Evolutionary conservation across 2,329 filamentous ascomycete genomes (phyloP).

Genomic region (Ascochyta rabiei): DNA sequence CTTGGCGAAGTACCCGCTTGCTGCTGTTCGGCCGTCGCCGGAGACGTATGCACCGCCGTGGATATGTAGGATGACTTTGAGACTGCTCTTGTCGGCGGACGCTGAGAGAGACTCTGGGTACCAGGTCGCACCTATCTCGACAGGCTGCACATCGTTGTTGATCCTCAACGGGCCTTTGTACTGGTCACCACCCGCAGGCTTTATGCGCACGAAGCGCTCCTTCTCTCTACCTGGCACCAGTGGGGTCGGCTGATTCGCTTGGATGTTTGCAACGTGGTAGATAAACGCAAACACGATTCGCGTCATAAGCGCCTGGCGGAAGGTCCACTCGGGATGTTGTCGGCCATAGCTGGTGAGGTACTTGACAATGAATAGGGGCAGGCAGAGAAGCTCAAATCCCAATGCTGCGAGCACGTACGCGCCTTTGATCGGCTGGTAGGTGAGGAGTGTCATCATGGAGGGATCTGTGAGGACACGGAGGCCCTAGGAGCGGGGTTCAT

Average conservation of each 20-base stretch:
- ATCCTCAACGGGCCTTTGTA: slow-evolving; percentile 42
- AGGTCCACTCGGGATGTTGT: slow-evolving; percentile 49
- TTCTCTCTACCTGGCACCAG: slow-evolving; percentile 48
- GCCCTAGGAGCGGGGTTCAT: background rate
- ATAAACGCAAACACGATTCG: slow-evolving; percentile 44
- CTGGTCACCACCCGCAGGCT: slow-evolving; percentile 21
- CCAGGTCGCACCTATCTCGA: slow-evolving; percentile 51
- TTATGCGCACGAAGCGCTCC: slow-evolving; percentile 46
- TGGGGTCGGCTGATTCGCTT: slow-evolving; percentile 37
- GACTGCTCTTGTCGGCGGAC: slow-evolving; percentile 18
- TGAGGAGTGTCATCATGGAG: slow-evolving; percentile 28
- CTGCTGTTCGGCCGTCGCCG: slow-evolving; percentile 50
- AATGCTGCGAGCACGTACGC: slow-evolving; percentile 48
- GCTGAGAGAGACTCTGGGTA: slow-evolving; percentile 41
- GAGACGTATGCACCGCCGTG: slow-evolving; percentile 58
- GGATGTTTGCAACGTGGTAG: slow-evolving; percentile 40
- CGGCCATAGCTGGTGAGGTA: slow-evolving; percentile 47
- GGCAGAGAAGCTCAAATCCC: slow-evolving; percentile 40
- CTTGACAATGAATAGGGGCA: slow-evolving; percentile 51
- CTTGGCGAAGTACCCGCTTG: slow-evolving; percentile 37
- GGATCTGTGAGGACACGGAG: too few relatives aligned
- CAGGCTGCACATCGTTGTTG: slow-evolving; percentile 45
- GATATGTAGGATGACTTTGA: slow-evolving; percentile 53
- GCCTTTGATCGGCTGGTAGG: slow-evolving; percentile 49
- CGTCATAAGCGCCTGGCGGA: slow-evolving; percentile 46